These are phyloP conservation scores for Eucalyptus microcorys DNA, from an alignment of 345 rosid species.

Conservation along the genomic window DNA sequence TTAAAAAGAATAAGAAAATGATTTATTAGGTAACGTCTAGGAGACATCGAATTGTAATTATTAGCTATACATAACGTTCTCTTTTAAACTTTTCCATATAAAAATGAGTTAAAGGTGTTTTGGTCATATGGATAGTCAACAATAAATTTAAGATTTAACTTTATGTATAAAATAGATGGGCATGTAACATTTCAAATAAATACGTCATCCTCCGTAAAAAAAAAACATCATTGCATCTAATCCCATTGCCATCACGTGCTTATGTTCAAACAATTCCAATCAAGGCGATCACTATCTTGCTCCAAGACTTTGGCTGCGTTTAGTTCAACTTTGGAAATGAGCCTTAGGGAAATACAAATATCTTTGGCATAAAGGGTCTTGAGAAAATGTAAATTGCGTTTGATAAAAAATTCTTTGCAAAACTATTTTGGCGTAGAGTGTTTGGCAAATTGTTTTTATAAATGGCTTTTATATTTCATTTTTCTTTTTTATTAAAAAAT, in stretches of 20 bases:
- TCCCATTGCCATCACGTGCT: too few relatives aligned
- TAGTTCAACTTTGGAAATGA: too few relatives aligned
- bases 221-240: neutral
- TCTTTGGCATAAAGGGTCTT: too few relatives aligned
- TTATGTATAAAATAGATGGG: neutral
- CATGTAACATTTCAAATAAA: too few relatives aligned
- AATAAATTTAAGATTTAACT: neutral
- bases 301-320: too few relatives aligned
- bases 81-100: neutral
- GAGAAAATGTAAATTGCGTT: too few relatives aligned
- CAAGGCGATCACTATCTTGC: neutral
- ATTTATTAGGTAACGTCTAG: neutral
- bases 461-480: too few relatives aligned
- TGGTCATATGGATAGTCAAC: neutral
- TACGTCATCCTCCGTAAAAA: rapidly evolving
- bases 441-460: too few relatives aligned
- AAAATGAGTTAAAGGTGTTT: neutral
- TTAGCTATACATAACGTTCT: neutral
- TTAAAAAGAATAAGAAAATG: neutral
- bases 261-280: neutral
- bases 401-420: too few relatives aligned
- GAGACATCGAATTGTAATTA: neutral
- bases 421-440: too few relatives aligned
- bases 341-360: too few relatives aligned
- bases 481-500: too few relatives aligned